phyloP scores from a whole-genome alignment of 768 basidiomycete species.

The Lactarius vividus region DNA sequence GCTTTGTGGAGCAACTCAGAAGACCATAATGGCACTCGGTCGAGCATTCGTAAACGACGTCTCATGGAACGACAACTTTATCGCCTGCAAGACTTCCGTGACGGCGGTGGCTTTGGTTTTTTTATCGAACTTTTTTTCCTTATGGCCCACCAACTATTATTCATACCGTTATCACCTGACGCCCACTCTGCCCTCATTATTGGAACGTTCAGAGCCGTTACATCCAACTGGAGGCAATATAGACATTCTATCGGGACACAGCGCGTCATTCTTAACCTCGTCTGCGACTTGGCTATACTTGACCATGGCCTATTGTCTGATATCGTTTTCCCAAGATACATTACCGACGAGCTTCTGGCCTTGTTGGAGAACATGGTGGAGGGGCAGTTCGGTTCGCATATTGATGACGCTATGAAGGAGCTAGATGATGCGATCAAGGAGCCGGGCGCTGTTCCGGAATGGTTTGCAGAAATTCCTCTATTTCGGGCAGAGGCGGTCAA shows the following conservation, averaged over 20 bases:
- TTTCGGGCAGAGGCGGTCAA: background rate
- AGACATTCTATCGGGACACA: slow-evolving; percentile 13
- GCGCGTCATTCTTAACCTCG: slow-evolving; percentile 30
- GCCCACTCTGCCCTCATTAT: background rate
- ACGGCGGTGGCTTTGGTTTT: background rate
- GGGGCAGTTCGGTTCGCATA: background rate
- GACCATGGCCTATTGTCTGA: background rate
- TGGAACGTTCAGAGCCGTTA: background rate
- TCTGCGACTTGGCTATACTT: slow-evolving; percentile 24
- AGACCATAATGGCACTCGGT: background rate
- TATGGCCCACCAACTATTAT: background rate
- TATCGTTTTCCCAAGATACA: background rate
- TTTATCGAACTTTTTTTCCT: background rate
- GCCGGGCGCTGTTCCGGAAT: background rate
- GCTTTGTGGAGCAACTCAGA: background rate
- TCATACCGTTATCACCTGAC: background rate
- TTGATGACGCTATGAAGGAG: background rate
- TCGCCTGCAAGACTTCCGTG: background rate
- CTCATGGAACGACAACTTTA: background rate
- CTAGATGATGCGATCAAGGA: background rate
- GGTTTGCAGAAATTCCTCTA: background rate
- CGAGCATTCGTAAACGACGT: background rate
- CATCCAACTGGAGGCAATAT: background rate
- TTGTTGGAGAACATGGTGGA: slow-evolving; percentile 7
- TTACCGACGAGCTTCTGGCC: slow-evolving; percentile 1